A percentile compares a stretch with the other conserved stretches of the same genome.
These are phyloP conservation scores for Aureobasidium sp. DNA, from an alignment of 2,329 filamentous ascomycete species.

Conservation along the genomic window DNA sequence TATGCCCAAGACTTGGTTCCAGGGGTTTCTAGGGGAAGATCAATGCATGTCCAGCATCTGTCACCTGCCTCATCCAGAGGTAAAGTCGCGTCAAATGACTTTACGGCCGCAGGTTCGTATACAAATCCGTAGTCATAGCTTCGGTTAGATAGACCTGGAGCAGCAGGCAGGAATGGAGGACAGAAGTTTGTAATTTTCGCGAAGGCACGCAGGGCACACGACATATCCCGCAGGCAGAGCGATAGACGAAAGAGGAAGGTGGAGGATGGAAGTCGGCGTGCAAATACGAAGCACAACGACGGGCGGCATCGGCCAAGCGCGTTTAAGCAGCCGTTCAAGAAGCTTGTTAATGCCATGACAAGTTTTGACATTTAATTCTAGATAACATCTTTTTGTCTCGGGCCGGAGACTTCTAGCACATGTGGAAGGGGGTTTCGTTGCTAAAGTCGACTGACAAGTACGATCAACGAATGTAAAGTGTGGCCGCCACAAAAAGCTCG, in stretches of 20 bases:
- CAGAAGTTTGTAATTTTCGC: background rate
- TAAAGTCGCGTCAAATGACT: background rate
- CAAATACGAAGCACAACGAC: slow-evolving; percentile 1
- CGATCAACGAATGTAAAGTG: background rate
- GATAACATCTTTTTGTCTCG: background rate
- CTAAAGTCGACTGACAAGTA: background rate
- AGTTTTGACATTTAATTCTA: background rate
- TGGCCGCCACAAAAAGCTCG: background rate
- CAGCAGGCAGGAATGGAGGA: background rate
- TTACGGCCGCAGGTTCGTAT: background rate
- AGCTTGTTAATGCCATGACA: background rate
- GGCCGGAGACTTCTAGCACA: background rate
- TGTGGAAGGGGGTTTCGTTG: background rate
- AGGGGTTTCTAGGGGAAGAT: slow-evolving; percentile 2
- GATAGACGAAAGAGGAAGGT: slow-evolving; percentile 5
- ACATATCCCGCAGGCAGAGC: background rate
- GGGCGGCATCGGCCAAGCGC: slow-evolving; percentile 5
- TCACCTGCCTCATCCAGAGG: background rate
- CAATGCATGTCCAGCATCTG: background rate
- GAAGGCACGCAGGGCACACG: background rate
- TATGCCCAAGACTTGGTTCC: background rate
- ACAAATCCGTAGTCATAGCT: background rate
- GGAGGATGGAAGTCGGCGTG: background rate
- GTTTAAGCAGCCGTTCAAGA: background rate
- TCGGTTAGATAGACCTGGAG: slow-evolving; percentile 3